Percentiles rank a stretch among this genome's conserved stretches.
These are phyloP conservation scores for Lachancea dasiensis DNA, from an alignment of 805 yeast species.

Conservation along the genomic window DNA sequence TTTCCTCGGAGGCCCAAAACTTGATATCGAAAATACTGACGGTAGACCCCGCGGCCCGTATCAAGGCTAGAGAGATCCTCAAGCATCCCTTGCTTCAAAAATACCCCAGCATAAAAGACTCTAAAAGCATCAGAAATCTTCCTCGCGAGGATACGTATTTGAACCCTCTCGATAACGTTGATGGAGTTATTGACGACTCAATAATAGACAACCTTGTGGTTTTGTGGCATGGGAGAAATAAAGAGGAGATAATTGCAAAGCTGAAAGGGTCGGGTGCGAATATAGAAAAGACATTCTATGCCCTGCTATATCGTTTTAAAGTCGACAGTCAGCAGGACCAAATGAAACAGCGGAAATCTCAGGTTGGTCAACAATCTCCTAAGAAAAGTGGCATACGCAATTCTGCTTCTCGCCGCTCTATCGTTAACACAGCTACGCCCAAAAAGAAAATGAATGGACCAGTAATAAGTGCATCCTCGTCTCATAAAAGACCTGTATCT, in stretches of 20 bases:
- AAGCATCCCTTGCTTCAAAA: conserved; percentile 76
- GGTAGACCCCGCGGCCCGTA: conserved; percentile 76
- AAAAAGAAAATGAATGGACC: conserved; percentile 38
- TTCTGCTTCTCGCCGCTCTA: conserved; percentile 8
- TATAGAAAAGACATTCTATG: conserved; percentile 78
- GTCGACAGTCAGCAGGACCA: conserved; percentile 41
- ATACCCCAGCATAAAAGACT: conserved; percentile 43
- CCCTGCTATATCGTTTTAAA: conserved; percentile 65
- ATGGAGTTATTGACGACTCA: conserved; percentile 54
- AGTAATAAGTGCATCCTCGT: conserved; percentile 41
- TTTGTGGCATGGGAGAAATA: conserved; percentile 73
- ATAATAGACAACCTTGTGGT: conserved; percentile 71
- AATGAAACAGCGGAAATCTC: conserved; percentile 32
- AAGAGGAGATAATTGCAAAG: conserved; percentile 44
- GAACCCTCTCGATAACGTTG: conserved; percentile 31
- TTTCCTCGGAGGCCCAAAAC: conserved; percentile 83
- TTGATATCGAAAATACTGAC: conserved; percentile 73
- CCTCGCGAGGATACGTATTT: conserved; percentile 37
- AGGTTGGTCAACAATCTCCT: conserved; percentile 35
- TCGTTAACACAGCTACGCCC: conserved; percentile 18
- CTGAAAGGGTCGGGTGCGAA: conserved; percentile 52
- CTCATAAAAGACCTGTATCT: conserved; percentile 45
- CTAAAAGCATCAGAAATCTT: conserved; percentile 32
- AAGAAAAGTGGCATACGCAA: conserved; percentile 8
- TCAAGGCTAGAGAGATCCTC: conserved; percentile 68